Base-by-base conservation (phyloP, 768 basidiomycete species). In the Cyclocybe aegerita region DNA sequence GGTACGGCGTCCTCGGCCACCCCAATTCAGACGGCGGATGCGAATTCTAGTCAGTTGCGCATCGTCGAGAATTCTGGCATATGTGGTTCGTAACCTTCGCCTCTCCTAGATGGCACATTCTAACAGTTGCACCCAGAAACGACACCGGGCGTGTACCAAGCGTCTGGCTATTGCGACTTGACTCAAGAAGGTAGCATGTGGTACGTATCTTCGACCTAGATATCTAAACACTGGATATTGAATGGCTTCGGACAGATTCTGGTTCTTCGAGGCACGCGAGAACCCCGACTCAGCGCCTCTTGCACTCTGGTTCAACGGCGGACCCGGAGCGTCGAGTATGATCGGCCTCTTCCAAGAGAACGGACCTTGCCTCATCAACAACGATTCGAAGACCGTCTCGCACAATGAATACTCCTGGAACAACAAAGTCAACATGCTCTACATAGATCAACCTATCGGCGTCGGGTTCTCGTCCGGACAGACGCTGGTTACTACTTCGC, bases 321-420 rank as follows among this genome's bases (percentile, higher is more conserved):
- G 82, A 76, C 82, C 82, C 14, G 81, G 80, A 31, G 74, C 74
- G 57, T 79, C 79, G 3, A 77, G 77, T 35, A 79, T 79, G 69
- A 70, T 85, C 1, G 88, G 86, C 3, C 71, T 90, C 9, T 76
- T 90, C 53, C 86, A 88, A 76, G 89, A 89, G 64, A 69, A 77
- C 57, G 90, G 90, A 3, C 90, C 90, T 1, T 93, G 91, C 65
- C 70, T 77, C 16, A 80, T 84, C 49, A 78, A 69, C 16, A 81
- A 80, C 57, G 79, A 82, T 60, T 76, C 72, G 54, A 70, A 65
- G 3, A 62, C 69, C 31, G 78, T 83, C 23, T 65, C 68, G 1
- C 60, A 71, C 14, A 85, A 85, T 57, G 76, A 79, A 1, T 77
- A 65, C 57, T 80, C 82, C 0, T 85, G 82, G 82, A 82, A 81